Base-by-base conservation (phyloP, 495 filamentous ascomycete species). In the Darksidea phi region DNA sequence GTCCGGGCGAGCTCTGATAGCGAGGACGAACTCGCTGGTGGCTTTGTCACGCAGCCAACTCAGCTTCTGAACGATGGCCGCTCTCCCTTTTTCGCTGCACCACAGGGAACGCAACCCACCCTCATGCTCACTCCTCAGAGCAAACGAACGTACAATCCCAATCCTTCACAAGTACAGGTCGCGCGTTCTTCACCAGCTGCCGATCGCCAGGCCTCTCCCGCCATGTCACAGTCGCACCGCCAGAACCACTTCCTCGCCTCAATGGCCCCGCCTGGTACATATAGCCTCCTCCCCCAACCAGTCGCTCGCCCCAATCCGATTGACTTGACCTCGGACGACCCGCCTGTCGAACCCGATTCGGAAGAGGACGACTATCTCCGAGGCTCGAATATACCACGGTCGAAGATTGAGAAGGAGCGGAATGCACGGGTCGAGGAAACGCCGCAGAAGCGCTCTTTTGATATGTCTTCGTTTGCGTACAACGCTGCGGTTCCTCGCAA, bases 191-290 rank as follows among this genome's bases (percentile, higher is more conserved):
- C 82, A 42, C 80, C 82, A 34, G 72, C 76, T 34, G 70, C 73
- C 25, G 71, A 70, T 21, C 57, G 63, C 43, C 18, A 55, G 13
- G 49, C 61, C 11, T 59, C 68, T 10, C 53, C 61, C 41, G n/a
- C 25, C 6, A 36, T 32, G 32, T 28, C 41, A 25, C 46, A 45
- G 36, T 21, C 56, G 8, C 48, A 43, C n/a, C 53, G 38, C 17
- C 59, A 38, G 2, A 18, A 32, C 28, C 3, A 32, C 28, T 32
- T 32, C 24, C 28, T 46, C 6, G 49, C 38, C 23, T 18, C 53
- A n/a, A 88, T 95, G 79, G 89, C 89, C 7, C 91, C 91, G 17
- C 83, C 85, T 42, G 91, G 91, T 12, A 95, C 90, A 5, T 72
- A 76, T 15, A 91, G 87, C 66, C 81, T 80, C 42, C 77, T 82